phyloP scores from a whole-genome alignment of 164 flowering plant species.

The Vitis labrusca region DNA sequence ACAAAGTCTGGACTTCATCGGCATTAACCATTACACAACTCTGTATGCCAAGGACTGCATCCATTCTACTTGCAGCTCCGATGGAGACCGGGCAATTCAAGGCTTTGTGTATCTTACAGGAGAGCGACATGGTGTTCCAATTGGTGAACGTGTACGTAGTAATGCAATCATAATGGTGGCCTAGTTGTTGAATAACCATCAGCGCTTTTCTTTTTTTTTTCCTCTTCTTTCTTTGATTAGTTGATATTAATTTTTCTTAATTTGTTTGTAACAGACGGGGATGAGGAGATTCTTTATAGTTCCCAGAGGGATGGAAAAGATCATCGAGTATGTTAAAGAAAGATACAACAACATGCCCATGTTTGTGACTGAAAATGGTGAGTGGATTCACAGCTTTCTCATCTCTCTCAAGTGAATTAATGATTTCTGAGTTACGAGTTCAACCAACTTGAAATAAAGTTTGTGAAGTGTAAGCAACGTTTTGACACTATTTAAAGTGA shows the following conservation, averaged over 20 bases:
- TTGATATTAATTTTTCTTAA: neutral
- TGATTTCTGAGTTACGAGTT: too few species aligned
- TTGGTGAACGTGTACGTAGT: constrained; percentile 43
- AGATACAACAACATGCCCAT: constrained; percentile 55
- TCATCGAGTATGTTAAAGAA: constrained; percentile 36
- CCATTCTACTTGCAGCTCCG: constrained; percentile 29
- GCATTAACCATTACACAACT: constrained; percentile 44
- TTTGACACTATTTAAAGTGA: too few species aligned
- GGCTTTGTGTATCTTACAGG: constrained; percentile 31
- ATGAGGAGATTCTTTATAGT: constrained; percentile 34
- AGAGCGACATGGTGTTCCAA: constrained; percentile 42
- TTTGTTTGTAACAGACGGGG: constrained; percentile 32
- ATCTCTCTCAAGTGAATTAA: too few species aligned
- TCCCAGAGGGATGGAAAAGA: constrained; percentile 56
- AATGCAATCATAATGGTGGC: neutral
- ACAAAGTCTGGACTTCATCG: constrained; percentile 44
- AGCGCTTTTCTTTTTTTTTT: too few species aligned
- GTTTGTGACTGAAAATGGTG: constrained; percentile 65
- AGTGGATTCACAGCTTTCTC: neutral
- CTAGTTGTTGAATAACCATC: too few species aligned
- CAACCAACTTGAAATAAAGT: too few species aligned
- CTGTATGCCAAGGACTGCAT: constrained; percentile 50
- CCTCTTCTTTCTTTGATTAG: neutral
- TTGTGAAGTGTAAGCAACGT: too few species aligned
- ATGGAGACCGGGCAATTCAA: constrained; percentile 24